These are phyloP conservation scores for Mycosarcoma mackinlayi DNA, from an alignment of 1,284 basidiomycete species.

Conservation along the genomic window DNA sequence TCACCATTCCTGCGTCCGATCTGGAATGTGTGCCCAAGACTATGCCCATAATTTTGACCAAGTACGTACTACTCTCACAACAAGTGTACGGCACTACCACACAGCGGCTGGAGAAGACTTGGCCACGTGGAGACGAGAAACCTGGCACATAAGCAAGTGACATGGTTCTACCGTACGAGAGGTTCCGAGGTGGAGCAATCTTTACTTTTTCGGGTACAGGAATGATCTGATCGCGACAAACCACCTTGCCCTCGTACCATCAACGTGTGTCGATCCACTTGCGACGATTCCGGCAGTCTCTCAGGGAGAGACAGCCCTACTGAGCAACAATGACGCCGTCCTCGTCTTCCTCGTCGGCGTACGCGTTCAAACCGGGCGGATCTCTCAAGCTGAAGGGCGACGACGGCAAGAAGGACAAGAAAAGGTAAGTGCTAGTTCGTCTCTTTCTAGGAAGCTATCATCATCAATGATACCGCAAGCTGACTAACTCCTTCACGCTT, in stretches of 20 bases:
- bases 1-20: too few species aligned
- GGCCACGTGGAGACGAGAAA: too few species aligned
- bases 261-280: neutral
- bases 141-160: too few species aligned
- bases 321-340: neutral
- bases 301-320: too few species aligned
- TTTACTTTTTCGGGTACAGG: too few species aligned
- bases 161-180: neutral
- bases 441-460: neutral
- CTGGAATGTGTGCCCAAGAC: too few species aligned
- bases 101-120: too few species aligned
- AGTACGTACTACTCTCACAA: too few species aligned
- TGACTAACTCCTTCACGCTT: neutral
- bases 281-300: neutral
- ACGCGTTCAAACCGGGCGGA: slow-evolving; percentile 62
- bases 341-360: slow-evolving; percentile 52
- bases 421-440: slow-evolving; percentile 33
- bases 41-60: too few species aligned
- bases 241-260: neutral
- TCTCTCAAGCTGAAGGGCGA: slow-evolving; percentile 64
- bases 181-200: too few species aligned
- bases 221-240: neutral
- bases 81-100: too few species aligned
- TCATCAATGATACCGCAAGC: neutral
- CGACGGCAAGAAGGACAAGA: slow-evolving; percentile 48